Conservation (phyloP, 306 rosid genomes). For the Neltuma alba region DNA sequence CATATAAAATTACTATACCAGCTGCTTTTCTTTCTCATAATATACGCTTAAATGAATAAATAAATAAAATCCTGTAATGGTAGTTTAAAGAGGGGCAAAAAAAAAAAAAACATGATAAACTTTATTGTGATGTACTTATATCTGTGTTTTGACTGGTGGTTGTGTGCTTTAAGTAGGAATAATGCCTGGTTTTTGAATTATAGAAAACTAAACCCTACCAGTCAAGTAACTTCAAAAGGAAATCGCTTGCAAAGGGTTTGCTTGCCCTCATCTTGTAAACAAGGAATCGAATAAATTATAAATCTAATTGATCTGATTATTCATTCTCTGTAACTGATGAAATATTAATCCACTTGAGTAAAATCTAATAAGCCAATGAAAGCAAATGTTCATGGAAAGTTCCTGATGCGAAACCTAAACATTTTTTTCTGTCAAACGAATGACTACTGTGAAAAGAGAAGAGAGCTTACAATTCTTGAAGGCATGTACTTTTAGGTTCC, state of each 20-base stretch:
- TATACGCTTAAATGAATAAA: no score
- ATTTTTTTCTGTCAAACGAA: background rate
- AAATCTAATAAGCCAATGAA: background rate
- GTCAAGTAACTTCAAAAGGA: conserved; percentile 42
- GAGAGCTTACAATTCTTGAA: conserved; percentile 64
- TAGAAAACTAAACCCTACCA: conserved; percentile 40
- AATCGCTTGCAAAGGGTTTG: background rate
- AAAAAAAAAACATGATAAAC: background rate
- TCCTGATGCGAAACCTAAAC: background rate
- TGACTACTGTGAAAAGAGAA: conserved; percentile 17
- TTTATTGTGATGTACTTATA: background rate
- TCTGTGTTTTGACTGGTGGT: conserved; percentile 46
- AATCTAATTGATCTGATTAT: conserved; percentile 12
- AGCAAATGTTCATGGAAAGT: no score
- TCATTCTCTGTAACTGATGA: background rate
- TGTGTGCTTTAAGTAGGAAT: conserved; percentile 24
- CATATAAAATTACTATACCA: no score
- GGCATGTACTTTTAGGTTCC: conserved; percentile 57
- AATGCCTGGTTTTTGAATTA: background rate
- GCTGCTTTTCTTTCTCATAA: no score
- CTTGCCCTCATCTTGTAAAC: conserved; percentile 2
- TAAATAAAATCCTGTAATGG: no score
- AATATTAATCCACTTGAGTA: background rate
- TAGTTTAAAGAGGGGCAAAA: no score
- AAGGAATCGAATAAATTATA: conserved; percentile 2